Evolutionary conservation across 1,284 basidiomycete genomes (phyloP), one percentile per base, ranked within the genome.

Genomic region (Microbotryum scabiosae): DNA sequence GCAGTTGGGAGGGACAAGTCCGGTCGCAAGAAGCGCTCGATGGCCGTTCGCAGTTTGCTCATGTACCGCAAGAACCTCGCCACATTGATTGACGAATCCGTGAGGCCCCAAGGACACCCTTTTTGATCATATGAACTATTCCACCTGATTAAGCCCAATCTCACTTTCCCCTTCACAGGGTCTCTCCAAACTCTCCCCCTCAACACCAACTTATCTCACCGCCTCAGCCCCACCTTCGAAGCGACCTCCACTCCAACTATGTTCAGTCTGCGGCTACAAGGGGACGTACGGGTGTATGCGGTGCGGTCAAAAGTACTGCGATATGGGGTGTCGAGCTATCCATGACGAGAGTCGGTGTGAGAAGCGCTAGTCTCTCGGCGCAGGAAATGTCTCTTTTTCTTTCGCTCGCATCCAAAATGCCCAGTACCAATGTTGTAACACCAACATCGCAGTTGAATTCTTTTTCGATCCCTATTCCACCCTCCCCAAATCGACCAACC

Each of bases 1-100:
- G 44, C 54, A 81, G 67, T 51, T 36, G 60, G 52, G 54, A 64
- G 58, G 59, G 36, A 41, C 36, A 41, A 41, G 36, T 41, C 36
- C 36, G 36, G 36, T 41, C 47, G 56, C 18, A 88, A 86, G 76
- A 88, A 87, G 72, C 84, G 85, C n/a, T 85, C 82, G 21, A 85
- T 85, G 82, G 84, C 82, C 69, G 82, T 90, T 54, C 80, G 87
- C 61, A 82, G 83, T 46, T 86, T 87, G 26, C 77, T 90, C 23
- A 76, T 90, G 51, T 90, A 90, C 74, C 83, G 84, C 66, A 89
- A 89, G 75, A 86, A 81, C 64, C 78, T 89, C 16, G 76, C 80
- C 4, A 80, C 82, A 16, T 77, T 88, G 56, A 76, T 88, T 30
- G 85, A 87, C n/a, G 87, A 89, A 76, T 85, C 85, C 57, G 87